Percentiles rank a stretch among this genome's conserved stretches.
These are phyloP conservation scores for Solanum medicagineum DNA, from an alignment of 257 asterid genomes.

Conservation along the genomic window DNA sequence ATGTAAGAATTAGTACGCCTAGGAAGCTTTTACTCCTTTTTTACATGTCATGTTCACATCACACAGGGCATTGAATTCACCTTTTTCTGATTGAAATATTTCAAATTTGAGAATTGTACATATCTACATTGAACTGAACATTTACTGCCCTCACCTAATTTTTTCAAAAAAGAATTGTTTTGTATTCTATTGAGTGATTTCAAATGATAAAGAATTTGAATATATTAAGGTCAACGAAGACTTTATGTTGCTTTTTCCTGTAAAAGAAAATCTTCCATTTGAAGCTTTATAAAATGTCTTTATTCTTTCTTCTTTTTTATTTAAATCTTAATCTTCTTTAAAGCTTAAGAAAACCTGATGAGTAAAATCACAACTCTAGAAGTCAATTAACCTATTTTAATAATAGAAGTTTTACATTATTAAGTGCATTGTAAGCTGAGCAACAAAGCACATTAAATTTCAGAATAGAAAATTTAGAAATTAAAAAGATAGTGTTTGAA, in stretches of 20 bases:
- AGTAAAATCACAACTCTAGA: background rate
- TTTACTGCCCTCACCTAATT: background rate
- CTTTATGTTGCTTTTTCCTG: background rate
- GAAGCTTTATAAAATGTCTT: background rate
- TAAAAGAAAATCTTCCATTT: background rate
- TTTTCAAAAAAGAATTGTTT: rapidly evolving
- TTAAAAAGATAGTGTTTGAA: too few species aligned
- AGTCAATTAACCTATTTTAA: background rate
- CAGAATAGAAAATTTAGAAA: too few species aligned
- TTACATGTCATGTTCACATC: background rate
- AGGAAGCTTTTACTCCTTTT: background rate
- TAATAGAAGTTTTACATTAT: background rate
- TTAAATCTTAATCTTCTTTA: background rate
- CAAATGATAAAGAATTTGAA: background rate
- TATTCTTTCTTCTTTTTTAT: background rate
- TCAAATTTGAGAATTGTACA: background rate
- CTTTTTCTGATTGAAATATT: background rate
- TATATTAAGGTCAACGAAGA: background rate
- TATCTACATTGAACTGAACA: background rate
- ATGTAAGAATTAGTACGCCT: background rate
- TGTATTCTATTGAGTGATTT: background rate
- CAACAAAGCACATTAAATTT: too few species aligned
- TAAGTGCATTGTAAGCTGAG: background rate
- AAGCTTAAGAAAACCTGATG: background rate
- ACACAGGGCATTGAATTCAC: background rate